phyloP scores from a whole-genome alignment of 2,329 filamentous ascomycete genomes.

The Talaromyces sp. region DNA sequence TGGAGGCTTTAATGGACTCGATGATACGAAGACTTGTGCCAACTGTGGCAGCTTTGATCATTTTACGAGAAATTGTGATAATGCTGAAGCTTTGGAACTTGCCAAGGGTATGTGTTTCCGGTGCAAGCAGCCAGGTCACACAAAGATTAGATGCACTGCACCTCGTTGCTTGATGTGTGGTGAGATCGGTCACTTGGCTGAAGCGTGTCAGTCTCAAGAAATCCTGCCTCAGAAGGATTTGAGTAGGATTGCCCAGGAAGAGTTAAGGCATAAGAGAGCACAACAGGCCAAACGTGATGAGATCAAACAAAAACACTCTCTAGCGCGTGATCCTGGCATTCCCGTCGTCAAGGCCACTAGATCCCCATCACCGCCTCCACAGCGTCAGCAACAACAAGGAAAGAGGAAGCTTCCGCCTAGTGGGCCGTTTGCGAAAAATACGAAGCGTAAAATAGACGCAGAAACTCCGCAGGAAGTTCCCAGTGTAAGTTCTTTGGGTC shows the following conservation, averaged over 20 bases:
- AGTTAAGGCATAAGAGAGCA: slow-evolving; percentile 32
- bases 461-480: slow-evolving; percentile 22
- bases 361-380: slow-evolving; percentile 17
- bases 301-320: slow-evolving; percentile 42
- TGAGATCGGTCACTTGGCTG: slow-evolving; percentile 39
- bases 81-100: slow-evolving; percentile 39
- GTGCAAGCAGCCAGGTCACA: slow-evolving; percentile 42
- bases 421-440: slow-evolving; percentile 24
- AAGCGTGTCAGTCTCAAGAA: slow-evolving; percentile 33
- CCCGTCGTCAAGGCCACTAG: slow-evolving; percentile 36
- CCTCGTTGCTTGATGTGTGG: slow-evolving; percentile 46
- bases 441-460: slow-evolving; percentile 23
- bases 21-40: slow-evolving; percentile 41
- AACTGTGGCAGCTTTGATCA: slow-evolving; percentile 48
- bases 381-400: slow-evolving; percentile 21
- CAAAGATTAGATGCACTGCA: slow-evolving; percentile 35
- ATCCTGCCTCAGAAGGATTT: slow-evolving; percentile 38
- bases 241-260: slow-evolving; percentile 35
- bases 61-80: slow-evolving; percentile 46
- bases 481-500: slow-evolving; percentile 18
- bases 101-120: slow-evolving; percentile 42
- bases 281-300: slow-evolving; percentile 37
- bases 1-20: slow-evolving; percentile 43
- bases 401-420: slow-evolving; percentile 27
- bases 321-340: slow-evolving; percentile 45